Percentiles rank a stretch among this genome's conserved stretches.
Conservation (phyloP, 169 alveolate genomes). For the Eimeria maxima region DNA sequence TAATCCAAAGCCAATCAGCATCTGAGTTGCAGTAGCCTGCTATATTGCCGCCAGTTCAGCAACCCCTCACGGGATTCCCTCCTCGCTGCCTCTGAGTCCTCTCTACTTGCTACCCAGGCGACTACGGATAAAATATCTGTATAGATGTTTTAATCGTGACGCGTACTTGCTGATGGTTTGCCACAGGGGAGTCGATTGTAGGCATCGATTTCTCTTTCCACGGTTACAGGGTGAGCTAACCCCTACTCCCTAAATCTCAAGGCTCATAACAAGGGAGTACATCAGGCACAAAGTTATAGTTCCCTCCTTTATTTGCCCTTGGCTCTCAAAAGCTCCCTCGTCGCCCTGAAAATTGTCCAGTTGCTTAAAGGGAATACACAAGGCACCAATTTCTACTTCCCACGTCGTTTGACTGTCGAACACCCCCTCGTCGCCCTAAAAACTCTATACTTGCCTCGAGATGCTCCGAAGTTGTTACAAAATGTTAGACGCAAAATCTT, state of each 20-base stretch:
- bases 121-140: not conserved
- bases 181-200: constrained; percentile 79
- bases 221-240: constrained; percentile 74
- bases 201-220: constrained; percentile 74
- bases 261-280: too few species aligned
- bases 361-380: too few species aligned
- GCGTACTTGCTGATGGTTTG: not conserved
- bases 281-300: too few species aligned
- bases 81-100: not conserved
- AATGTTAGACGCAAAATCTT: too few species aligned
- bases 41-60: not conserved
- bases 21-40: not conserved
- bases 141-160: not conserved
- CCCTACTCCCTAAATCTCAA: not conserved
- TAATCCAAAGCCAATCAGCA: not conserved
- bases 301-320: too few species aligned
- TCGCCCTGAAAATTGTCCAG: too few species aligned
- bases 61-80: not conserved
- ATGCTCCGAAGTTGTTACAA: too few species aligned
- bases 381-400: too few species aligned
- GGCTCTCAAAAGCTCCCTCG: too few species aligned
- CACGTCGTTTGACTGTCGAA: too few species aligned
- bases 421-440: too few species aligned
- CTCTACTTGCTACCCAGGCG: not conserved
- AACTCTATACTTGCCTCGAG: too few species aligned